phyloP scores from a whole-genome alignment of 2,329 filamentous ascomycete genomes.

The Hypoxylon sp. region DNA sequence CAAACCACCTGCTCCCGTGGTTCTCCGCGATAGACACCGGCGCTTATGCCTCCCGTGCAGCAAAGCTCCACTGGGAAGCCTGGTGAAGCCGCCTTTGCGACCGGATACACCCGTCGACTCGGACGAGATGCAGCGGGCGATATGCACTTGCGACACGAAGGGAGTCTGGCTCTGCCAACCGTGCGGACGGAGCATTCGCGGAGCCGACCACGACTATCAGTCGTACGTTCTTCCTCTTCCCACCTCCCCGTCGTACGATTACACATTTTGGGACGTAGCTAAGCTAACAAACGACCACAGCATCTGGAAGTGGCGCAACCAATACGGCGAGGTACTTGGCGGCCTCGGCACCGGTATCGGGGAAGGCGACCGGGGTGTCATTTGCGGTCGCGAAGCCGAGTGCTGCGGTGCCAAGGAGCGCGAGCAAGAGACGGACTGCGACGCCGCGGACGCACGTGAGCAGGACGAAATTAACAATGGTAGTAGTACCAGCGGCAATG shows the following conservation, averaged over 20 bases:
- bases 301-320: slow-evolving; percentile 91
- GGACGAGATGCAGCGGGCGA: slow-evolving; percentile 68
- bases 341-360: slow-evolving; percentile 89
- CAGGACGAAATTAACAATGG: slow-evolving; percentile 47
- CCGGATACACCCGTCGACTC: slow-evolving; percentile 65
- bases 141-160: slow-evolving; percentile 67
- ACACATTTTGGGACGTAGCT: background rate
- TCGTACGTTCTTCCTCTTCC: slow-evolving; percentile 59
- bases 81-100: slow-evolving; percentile 63
- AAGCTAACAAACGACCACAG: slow-evolving; percentile 53
- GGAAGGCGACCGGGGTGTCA: slow-evolving; percentile 88
- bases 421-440: slow-evolving; percentile 88
- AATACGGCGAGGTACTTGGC: slow-evolving; percentile 84
- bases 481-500: slow-evolving; percentile 27
- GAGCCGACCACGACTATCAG: slow-evolving; percentile 71
- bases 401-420: slow-evolving; percentile 84
- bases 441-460: slow-evolving; percentile 79
- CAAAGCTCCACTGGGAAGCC: slow-evolving; percentile 75
- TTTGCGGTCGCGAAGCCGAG: slow-evolving; percentile 82
- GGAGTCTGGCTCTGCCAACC: slow-evolving; percentile 88
- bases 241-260: slow-evolving; percentile 4
- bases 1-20: slow-evolving; percentile 79
- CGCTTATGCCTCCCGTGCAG: slow-evolving; percentile 84
- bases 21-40: slow-evolving; percentile 82
- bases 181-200: slow-evolving; percentile 80